Evolutionary conservation across 768 basidiomycete species (phyloP).

Genomic region (Thelephora ganbajun): DNA sequence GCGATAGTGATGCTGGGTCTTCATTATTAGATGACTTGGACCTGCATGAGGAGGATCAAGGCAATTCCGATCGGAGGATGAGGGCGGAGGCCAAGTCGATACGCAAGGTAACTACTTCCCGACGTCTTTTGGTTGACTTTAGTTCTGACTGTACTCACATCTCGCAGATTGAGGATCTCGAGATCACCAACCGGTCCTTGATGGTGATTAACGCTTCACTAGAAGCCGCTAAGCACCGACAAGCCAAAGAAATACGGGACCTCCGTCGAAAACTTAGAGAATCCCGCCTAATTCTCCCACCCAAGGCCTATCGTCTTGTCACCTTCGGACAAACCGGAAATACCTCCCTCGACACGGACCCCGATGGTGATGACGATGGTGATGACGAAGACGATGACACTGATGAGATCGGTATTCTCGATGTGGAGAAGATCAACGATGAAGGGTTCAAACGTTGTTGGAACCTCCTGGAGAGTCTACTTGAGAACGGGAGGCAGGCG

Average conservation of each 20-base stretch:
- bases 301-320: constrained; percentile 41
- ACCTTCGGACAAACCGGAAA: constrained; percentile 10
- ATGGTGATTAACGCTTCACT: constrained; percentile 74
- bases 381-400: constrained; percentile 29
- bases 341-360: constrained; percentile 32
- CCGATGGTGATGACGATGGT: constrained; percentile 15
- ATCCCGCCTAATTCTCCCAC: constrained; percentile 65
- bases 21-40: neutral
- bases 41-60: constrained; percentile 3
- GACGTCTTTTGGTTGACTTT: neutral
- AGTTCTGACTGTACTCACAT: neutral
- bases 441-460: constrained; percentile 50
- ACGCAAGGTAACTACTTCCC: constrained; percentile 46
- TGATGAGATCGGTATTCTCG: constrained; percentile 20
- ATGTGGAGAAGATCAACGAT: constrained; percentile 26
- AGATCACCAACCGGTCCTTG: constrained; percentile 81
- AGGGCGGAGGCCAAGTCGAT: constrained; percentile 72
- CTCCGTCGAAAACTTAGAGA: constrained; percentile 74
- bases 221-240: constrained; percentile 66
- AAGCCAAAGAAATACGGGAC: constrained; percentile 77
- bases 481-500: constrained; percentile 44
- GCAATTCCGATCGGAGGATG: constrained; percentile 35
- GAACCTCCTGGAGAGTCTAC: constrained; percentile 44
- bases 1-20: neutral
- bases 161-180: constrained; percentile 74